These are phyloP conservation scores for Phytophthora nicotianae DNA, from an alignment of 352 stramenopile genomes.

Conservation along the genomic window DNA sequence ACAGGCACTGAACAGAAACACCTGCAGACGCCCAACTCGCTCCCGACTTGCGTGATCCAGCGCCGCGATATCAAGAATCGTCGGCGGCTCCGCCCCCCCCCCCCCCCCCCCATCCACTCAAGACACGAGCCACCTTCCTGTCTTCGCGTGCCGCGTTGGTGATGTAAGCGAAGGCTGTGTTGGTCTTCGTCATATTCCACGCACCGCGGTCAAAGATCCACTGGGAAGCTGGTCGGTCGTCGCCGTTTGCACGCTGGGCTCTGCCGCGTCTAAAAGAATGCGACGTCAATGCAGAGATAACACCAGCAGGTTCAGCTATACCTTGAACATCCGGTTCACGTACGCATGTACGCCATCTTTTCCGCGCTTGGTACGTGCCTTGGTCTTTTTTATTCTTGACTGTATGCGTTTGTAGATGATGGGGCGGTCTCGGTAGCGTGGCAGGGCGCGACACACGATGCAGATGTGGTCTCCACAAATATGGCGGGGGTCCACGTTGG, in stretches of 20 bases:
- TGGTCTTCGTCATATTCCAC: too few relatives aligned
- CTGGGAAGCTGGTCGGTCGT: slow-evolving; percentile 11
- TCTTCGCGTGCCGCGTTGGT: too few relatives aligned
- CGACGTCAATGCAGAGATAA: slow-evolving; percentile 20
- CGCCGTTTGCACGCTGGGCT: slow-evolving; percentile 28
- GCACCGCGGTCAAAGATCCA: too few relatives aligned
- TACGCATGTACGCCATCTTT: too few relatives aligned
- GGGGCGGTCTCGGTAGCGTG: too few relatives aligned
- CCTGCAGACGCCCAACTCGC: neutral
- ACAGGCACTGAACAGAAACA: slow-evolving; percentile 2
- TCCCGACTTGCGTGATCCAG: slow-evolving; percentile 6
- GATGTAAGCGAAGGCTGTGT: too few relatives aligned
- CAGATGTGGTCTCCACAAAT: too few relatives aligned
- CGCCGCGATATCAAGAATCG: neutral
- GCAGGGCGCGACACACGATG: too few relatives aligned
- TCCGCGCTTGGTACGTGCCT: neutral
- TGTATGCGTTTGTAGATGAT: too few relatives aligned
- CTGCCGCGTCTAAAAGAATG: slow-evolving; percentile 35
- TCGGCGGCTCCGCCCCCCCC: too few relatives aligned
- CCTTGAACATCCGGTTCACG: slow-evolving; percentile 31
- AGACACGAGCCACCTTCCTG: slow-evolving; percentile 4
- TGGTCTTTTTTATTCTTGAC: too few relatives aligned
- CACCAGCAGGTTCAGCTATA: slow-evolving; percentile 2
- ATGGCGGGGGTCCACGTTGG: too few relatives aligned
- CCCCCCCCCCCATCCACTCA: slow-evolving; percentile 18